phyloP scores from a whole-genome alignment of 352 stramenopile genomes.

The Phytophthora citrophthora region DNA sequence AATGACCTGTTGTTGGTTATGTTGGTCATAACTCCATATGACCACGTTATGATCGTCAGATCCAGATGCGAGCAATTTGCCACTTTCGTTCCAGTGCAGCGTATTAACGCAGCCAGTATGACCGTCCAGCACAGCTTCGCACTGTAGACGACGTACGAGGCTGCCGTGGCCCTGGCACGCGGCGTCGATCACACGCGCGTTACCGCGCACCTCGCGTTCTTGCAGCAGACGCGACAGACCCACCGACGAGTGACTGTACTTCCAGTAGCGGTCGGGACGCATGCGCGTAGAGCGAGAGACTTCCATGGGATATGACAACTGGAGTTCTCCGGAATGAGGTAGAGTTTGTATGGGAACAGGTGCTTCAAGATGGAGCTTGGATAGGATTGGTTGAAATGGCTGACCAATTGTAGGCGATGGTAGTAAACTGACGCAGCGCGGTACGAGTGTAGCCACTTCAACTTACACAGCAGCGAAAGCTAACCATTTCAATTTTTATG shows the following conservation, averaged over 20 bases:
- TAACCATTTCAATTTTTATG: no score
- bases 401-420: not conserved
- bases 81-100: constrained; percentile 79
- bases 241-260: constrained; percentile 35
- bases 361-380: constrained; percentile 16
- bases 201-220: constrained; percentile 62
- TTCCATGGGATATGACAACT: constrained; percentile 14
- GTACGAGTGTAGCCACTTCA: not conserved
- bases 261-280: constrained; percentile 37
- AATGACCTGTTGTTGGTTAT: constrained; percentile 61
- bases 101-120: constrained; percentile 88
- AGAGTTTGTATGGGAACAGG: constrained; percentile 9
- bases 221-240: constrained; percentile 48
- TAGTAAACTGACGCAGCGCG: not conserved
- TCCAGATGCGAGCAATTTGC: constrained; percentile 73
- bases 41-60: constrained; percentile 85
- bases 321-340: not conserved
- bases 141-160: constrained; percentile 64
- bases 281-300: constrained; percentile 11
- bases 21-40: constrained; percentile 80
- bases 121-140: constrained; percentile 57
- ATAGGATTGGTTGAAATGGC: constrained; percentile 5
- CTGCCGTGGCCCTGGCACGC: constrained; percentile 62
- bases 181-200: constrained; percentile 47
- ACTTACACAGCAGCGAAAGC: no score